Percentiles rank a stretch among this genome's conserved stretches.
Conservation (phyloP, 495 filamentous ascomycete genomes). For the Tirmania nivea region DNA sequence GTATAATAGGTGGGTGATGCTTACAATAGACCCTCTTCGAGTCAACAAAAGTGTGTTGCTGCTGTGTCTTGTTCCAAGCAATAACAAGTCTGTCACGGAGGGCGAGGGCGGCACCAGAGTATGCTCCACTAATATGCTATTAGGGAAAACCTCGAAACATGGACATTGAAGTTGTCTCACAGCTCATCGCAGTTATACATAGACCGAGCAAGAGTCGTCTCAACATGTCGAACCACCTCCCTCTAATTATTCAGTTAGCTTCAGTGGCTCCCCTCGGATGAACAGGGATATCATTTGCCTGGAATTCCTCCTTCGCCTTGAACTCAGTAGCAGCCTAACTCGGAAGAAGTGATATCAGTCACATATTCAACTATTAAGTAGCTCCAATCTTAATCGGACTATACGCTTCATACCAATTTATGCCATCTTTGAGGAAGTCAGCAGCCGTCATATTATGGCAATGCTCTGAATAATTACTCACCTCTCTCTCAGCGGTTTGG, state of each 20-base stretch:
- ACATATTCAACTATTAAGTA: no score
- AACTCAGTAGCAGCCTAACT: conserved; percentile 43
- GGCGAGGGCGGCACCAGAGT: conserved; percentile 72
- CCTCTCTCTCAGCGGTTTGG: conserved; percentile 67
- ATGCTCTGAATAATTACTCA: conserved; percentile 23
- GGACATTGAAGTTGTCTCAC: conserved; percentile 10
- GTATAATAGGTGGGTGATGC: conserved; percentile 20
- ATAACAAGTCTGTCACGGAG: conserved; percentile 83
- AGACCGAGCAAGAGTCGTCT: conserved; percentile 86
- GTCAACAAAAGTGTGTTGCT: conserved; percentile 74
- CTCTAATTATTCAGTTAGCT: conserved; percentile 24
- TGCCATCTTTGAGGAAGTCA: conserved; percentile 38
- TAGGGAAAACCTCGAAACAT: not conserved
- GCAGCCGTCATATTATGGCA: not conserved
- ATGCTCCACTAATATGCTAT: conserved; percentile 42
- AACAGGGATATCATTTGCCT: conserved; percentile 24
- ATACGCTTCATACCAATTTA: conserved; percentile 36
- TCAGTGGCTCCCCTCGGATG: conserved; percentile 5
- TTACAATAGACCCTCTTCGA: conserved; percentile 72
- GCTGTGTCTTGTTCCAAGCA: conserved; percentile 94
- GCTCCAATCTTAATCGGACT: no score
- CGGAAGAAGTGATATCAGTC: not conserved
- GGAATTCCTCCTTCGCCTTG: conserved; percentile 50
- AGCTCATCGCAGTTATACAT: conserved; percentile 96
- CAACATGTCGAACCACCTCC: conserved; percentile 80